phyloP scores from a whole-genome alignment of 2,329 filamentous ascomycete species.

The Fusarium redolens region DNA sequence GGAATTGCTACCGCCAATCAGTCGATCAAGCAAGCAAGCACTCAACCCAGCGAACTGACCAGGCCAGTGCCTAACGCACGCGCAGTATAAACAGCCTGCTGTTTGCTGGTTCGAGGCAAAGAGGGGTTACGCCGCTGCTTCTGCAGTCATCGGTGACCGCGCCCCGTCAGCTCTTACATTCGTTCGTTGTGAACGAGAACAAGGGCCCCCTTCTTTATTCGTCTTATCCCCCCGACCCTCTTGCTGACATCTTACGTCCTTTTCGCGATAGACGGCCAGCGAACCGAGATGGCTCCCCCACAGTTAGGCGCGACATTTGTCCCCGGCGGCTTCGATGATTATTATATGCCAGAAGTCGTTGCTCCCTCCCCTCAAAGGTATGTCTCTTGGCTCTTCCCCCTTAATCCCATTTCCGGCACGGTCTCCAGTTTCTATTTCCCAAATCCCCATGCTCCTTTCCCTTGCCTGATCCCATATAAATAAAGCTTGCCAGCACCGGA shows the following conservation, averaged over 20 bases:
- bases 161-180: conserved; percentile 43
- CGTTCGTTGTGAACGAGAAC: conserved; percentile 38
- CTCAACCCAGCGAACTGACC: conserved; percentile 19
- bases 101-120: conserved; percentile 34
- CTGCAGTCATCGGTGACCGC: conserved; percentile 42
- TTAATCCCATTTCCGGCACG: conserved; percentile 27
- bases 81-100: conserved; percentile 36
- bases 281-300: conserved; percentile 44
- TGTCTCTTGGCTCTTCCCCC: conserved; percentile 44
- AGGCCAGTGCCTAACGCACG: conserved; percentile 31
- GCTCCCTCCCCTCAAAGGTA: conserved; percentile 69
- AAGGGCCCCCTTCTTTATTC: conserved; percentile 44
- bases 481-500: conserved; percentile 40
- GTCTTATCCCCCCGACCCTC: conserved; percentile 43
- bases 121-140: conserved; percentile 44
- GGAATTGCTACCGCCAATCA: conserved; percentile 26
- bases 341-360: conserved; percentile 70
- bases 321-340: conserved; percentile 68
- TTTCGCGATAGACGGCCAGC: conserved; percentile 45
- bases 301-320: conserved; percentile 67
- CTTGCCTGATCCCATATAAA: conserved; percentile 22
- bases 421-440: conserved; percentile 36
- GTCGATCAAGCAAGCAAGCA: conserved; percentile 18
- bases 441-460: conserved; percentile 32
- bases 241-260: conserved; percentile 48